Evolutionary conservation across 805 yeast genomes (phyloP).

Genomic region (Yarrowia sp.): DNA sequence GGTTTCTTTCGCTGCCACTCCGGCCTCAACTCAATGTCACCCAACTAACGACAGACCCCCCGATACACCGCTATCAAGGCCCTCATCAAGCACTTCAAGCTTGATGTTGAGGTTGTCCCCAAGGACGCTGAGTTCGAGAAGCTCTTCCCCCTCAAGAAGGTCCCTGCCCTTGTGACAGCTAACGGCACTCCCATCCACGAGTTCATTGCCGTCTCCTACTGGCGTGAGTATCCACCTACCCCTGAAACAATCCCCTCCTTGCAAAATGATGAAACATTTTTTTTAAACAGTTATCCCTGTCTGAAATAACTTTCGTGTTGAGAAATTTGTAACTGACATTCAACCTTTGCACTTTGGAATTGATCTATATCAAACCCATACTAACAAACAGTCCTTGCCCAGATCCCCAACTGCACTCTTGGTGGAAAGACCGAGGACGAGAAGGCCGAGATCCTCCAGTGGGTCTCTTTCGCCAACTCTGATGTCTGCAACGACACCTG

Average conservation of each 20-base stretch:
- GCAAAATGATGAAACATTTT: conserved; percentile 25
- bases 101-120: conserved; percentile 49
- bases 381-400: conserved; percentile 27
- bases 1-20: too few relatives aligned
- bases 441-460: conserved; percentile 64
- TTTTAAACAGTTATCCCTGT: conserved; percentile 23
- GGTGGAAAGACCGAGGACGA: conserved; percentile 65
- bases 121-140: conserved; percentile 43
- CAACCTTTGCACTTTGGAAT: background rate
- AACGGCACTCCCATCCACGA: conserved; percentile 64
- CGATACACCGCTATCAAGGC: conserved; percentile 29
- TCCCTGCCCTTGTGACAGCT: conserved; percentile 63
- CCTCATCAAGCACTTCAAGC: conserved; percentile 51
- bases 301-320: conserved; percentile 20
- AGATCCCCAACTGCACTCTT: conserved; percentile 40
- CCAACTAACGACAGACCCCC: conserved; percentile 27
- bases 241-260: background rate
- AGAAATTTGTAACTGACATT: conserved; percentile 4
- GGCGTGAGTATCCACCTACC: conserved; percentile 41
- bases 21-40: background rate
- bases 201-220: conserved; percentile 57
- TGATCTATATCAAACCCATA: background rate
- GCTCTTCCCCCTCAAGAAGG: conserved; percentile 55
- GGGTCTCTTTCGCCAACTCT: conserved; percentile 72
- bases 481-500: conserved; percentile 55